Conservation (phyloP, 495 filamentous ascomycete genomes). For the Neurospora cerealis region DNA sequence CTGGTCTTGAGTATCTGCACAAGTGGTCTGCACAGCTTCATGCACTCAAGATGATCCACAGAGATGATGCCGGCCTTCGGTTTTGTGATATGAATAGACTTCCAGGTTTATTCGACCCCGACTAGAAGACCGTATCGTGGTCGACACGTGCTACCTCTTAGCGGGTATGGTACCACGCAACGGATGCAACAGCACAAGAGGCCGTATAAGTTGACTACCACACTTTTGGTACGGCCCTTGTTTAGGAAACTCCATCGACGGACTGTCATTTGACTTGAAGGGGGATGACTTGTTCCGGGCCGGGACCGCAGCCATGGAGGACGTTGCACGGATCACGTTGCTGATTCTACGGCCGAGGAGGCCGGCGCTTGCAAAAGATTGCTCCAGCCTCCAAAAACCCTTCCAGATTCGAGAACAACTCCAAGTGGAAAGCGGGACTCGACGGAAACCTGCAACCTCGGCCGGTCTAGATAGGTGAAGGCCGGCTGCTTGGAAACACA, state of each 20-base stretch:
- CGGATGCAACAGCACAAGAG: background rate
- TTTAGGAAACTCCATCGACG: background rate
- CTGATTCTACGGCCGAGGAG: background rate
- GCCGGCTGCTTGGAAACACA: background rate
- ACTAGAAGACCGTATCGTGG: background rate
- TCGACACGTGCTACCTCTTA: background rate
- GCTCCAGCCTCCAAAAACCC: background rate
- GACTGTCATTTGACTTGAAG: background rate
- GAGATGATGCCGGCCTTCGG: background rate
- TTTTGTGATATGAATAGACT: background rate
- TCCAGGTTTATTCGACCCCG: background rate
- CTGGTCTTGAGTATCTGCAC: background rate
- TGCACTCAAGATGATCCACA: background rate
- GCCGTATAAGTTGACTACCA: background rate
- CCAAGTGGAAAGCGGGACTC: background rate
- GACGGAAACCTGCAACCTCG: background rate
- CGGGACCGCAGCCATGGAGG: background rate
- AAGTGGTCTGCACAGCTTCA: background rate
- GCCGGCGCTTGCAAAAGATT: background rate
- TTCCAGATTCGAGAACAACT: background rate
- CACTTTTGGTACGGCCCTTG: background rate
- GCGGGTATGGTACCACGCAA: background rate
- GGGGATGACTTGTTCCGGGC: background rate
- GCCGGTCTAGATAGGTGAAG: background rate
- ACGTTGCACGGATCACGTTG: background rate